Conservation (phyloP, 2,329 filamentous ascomycete species). For the Ophiocordyceps camponoti-rufipedis region DNA sequence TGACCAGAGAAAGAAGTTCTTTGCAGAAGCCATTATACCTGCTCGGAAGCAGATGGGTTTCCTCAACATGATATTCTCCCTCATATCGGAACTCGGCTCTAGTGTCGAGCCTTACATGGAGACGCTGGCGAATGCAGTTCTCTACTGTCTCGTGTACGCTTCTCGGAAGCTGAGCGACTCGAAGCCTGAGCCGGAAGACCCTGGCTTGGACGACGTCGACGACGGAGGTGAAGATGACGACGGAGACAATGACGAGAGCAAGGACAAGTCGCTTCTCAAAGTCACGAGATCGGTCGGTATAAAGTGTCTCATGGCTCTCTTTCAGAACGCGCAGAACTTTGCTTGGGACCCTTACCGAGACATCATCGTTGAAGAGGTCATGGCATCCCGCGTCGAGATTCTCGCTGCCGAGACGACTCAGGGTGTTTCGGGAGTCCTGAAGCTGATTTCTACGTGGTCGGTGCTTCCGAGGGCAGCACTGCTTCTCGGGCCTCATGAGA, state of each 20-base stretch:
- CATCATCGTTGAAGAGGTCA: constrained; percentile 53
- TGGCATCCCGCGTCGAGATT: constrained; percentile 60
- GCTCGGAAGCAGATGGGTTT: constrained; percentile 76
- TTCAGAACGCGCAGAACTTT: constrained; percentile 51
- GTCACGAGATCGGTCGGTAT: constrained; percentile 54
- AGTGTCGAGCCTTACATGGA: constrained; percentile 50
- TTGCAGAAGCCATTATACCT: constrained; percentile 41
- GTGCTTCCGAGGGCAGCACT: constrained; percentile 44
- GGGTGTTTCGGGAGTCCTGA: constrained; percentile 66
- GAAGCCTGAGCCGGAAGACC: constrained; percentile 15
- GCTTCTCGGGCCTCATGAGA: constrained; percentile 35
- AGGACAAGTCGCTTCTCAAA: constrained; percentile 40
- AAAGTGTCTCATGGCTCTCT: constrained; percentile 66
- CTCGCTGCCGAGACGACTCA: constrained; percentile 77
- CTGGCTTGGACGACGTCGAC: constrained; percentile 21
- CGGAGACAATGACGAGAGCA: constrained; percentile 23
- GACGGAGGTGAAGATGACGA: constrained; percentile 21
- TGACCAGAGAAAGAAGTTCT: constrained; percentile 27
- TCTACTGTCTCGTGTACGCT: constrained; percentile 64
- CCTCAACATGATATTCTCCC: constrained; percentile 74
- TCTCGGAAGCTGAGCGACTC: constrained; percentile 37
- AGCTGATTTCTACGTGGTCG: constrained; percentile 69
- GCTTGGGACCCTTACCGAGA: constrained; percentile 57
- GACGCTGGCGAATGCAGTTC: constrained; percentile 53
- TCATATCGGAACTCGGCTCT: constrained; percentile 68